Evolutionary conservation across 805 yeast genomes (phyloP), one percentile per base, ranked within the genome.

Genomic region (Nakazawaea ambrosiae): DNA sequence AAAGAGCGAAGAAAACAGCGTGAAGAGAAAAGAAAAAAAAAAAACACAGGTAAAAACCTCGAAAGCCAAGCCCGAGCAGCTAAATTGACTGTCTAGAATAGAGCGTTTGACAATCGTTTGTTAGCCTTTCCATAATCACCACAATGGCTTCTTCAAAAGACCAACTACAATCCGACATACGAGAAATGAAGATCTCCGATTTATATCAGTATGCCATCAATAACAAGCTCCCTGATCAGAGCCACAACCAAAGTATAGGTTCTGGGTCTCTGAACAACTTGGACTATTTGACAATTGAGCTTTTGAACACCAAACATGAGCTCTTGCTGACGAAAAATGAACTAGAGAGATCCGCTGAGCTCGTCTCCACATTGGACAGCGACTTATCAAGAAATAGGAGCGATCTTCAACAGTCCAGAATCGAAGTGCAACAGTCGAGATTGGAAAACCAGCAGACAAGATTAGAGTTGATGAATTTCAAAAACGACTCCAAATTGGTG

Each of bases 401-500:
- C 25, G 42, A 39, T 39, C 20, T 39, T 7, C 42, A 39, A 23
- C 42, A 39, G 17, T 31, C 36, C 16, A 14, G 42, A n/a, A 17
- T 39, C 8, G 42, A 39, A 19, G 37, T 39, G 10, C 42, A 34
- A 18, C 42, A 34, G 20, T 26, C 36, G 5, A 14, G 42, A 15
- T 15, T 39, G 17, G 42, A 39, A 23, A 39, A 23, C 27, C 42
- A 39, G 18, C 42, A 39, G 25, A 34, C 42, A 11, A 30, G 42
- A 20, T 18, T 39, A 17, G 42, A 39, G 24, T 27, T 39, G 22
- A 23, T 33, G 26, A 34, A 39, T 25, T 34, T 39, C 15, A 39
- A 34, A 16, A 34, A 31, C 26, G 42, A 39, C n/a, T 31, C 42
- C 9, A 34, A 31, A 34, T 11, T 10, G 9, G 24, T 22, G 20